phyloP scores from a whole-genome alignment of 106 monocot genomes.

The Xerophyta viscosa region DNA sequence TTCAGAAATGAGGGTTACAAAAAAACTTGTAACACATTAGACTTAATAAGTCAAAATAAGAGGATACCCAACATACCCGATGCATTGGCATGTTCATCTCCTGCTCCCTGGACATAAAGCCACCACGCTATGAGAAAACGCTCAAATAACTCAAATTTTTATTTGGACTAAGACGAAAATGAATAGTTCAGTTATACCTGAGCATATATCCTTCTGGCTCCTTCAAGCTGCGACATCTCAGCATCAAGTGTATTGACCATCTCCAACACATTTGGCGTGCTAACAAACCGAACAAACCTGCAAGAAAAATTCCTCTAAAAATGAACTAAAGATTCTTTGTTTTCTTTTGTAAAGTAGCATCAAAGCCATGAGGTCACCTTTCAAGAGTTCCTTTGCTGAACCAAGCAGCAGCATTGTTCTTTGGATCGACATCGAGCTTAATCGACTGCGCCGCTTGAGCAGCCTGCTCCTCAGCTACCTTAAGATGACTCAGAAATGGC shows the following conservation, averaged over 20 bases:
- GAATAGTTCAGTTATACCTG: too few relatives aligned
- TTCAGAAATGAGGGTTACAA: too few relatives aligned
- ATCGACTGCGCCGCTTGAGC: conserved; percentile 32
- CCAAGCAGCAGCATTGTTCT: conserved; percentile 40
- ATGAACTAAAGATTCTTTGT: too few relatives aligned
- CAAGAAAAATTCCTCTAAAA: too few relatives aligned
- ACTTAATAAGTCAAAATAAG: too few relatives aligned
- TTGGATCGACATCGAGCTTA: conserved; percentile 40
- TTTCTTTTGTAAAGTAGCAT: too few relatives aligned
- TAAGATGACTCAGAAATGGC: conserved; percentile 80
- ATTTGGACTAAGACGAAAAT: too few relatives aligned
- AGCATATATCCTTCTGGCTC: conserved; percentile 74
- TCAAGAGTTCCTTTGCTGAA: conserved; percentile 83
- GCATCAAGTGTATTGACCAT: conserved; percentile 82
- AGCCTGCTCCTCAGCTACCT: conserved; percentile 76
- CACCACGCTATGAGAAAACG: conserved; percentile 9
- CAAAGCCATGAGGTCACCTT: conserved; percentile 27
- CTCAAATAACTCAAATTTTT: too few relatives aligned
- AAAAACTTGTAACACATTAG: too few relatives aligned
- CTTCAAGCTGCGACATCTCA: conserved; percentile 90
- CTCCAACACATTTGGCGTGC: conserved; percentile 92
- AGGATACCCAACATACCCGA: too few relatives aligned
- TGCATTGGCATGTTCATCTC: too few relatives aligned
- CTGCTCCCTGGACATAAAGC: too few relatives aligned
- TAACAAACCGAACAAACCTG: conserved; percentile 98